Evolutionary conservation across 1,284 basidiomycete genomes (phyloP), one percentile per base, ranked within the genome.

Genomic region (Fistulinella cinereoalba): DNA sequence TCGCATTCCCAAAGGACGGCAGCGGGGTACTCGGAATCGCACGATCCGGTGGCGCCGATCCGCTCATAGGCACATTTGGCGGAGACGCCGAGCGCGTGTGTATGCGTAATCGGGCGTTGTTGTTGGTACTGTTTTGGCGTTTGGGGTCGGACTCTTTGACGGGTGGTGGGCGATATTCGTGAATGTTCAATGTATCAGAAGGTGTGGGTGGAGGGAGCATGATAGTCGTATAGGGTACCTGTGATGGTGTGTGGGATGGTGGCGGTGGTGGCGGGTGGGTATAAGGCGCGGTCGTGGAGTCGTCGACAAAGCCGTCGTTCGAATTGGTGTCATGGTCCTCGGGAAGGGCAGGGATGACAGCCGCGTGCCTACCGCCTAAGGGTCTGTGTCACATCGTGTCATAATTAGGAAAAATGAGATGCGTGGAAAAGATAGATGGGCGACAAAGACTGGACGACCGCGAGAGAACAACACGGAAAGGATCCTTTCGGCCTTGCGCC

Each of bases 351-450:
- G 85, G 85, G 37, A 83, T 82, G 34, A 88, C 86, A 49, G 85
- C 80, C 29, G 85, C 87, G 56, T 88, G 86, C 29, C 85, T 73
- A 56, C 85, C 85, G 49, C 86, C 85, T 49, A 88, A 73, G 40
- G 79, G 84, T 54, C 85, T 86, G 52, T 56, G 64, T 64, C 43
- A 67, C 50, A 65, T 66, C 52, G 45, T 55, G 56, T 67, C 60
- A 65, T 66, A 51, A 61, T 52, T 61, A 52, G 49, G 55, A 57
- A 62, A 32, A 15, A 62, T 56, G 46, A 62, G 52, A 53, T 44
- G 39, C 42, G 33, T 44, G 51, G 13, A 55, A 58, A 57, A 52
- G 53, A 60, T 44, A 41, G 41, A 47, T 39, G 46, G 58, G 57
- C 36, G 52, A 59, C 38, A 48, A 42, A 53, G 47, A 52, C 47